phyloP scores from a whole-genome alignment of 2,329 filamentous ascomycete genomes.

The Claviceps pusilla region DNA sequence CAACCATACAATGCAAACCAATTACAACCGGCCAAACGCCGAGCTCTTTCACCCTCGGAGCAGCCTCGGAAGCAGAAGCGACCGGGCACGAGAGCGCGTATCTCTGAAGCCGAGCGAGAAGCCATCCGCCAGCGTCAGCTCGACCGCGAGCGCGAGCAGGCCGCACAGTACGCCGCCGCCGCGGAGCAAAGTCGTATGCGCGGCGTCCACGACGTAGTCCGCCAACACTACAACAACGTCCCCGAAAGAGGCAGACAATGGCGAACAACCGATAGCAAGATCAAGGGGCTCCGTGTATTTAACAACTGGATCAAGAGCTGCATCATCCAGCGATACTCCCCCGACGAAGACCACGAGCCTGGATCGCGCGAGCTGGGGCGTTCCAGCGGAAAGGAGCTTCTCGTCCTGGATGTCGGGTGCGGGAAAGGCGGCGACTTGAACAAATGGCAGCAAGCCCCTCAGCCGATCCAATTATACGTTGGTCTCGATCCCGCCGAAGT shows the following conservation, averaged over 20 bases:
- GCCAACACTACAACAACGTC: constrained; percentile 90
- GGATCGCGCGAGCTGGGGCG: constrained; percentile 40
- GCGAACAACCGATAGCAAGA: constrained; percentile 84
- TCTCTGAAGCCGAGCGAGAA: constrained; percentile 52
- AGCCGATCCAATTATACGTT: constrained; percentile 81
- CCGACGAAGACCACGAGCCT: constrained; percentile 56
- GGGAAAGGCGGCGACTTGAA: constrained; percentile 90
- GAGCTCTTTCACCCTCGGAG: constrained; percentile 38
- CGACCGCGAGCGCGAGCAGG: constrained; percentile 35
- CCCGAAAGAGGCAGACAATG: constrained; percentile 88
- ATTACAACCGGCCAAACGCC: constrained; percentile 43
- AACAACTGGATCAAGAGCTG: constrained; percentile 99
- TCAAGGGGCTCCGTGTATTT: constrained; percentile 85
- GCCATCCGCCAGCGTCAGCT: constrained; percentile 49
- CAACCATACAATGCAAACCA: constrained; percentile 46
- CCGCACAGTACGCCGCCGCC: constrained; percentile 20
- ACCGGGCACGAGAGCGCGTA: constrained; percentile 50
- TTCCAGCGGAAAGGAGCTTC: constrained; percentile 43
- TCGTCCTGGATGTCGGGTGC: constrained; percentile 87
- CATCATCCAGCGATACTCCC: constrained; percentile 90
- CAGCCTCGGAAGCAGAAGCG: constrained; percentile 52
- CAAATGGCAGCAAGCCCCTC: constrained; percentile 93
- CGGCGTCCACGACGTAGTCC: constrained; percentile 67
- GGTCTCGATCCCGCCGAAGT: constrained; percentile 87
- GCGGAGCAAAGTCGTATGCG: constrained; percentile 26